These are phyloP conservation scores for Pseudogymnoascus sp. DNA, from an alignment of 2,329 filamentous ascomycete species.

Conservation along the genomic window DNA sequence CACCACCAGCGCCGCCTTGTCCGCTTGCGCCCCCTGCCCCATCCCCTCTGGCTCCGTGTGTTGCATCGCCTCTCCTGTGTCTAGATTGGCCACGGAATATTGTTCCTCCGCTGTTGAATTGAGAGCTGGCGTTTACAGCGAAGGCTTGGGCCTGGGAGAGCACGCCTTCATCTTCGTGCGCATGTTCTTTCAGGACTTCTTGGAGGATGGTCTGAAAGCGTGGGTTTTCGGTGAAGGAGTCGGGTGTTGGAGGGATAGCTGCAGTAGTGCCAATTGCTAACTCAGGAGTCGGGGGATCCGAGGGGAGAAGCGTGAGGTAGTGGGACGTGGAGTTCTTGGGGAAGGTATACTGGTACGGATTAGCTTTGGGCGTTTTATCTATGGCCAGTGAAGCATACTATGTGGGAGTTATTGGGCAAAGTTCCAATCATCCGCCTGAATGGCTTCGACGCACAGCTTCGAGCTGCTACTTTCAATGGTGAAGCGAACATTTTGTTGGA, in stretches of 20 bases:
- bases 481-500: constrained; percentile 2
- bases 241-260: constrained; percentile 52
- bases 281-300: constrained; percentile 43
- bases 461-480: background rate
- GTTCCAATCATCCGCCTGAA: constrained; percentile 27
- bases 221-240: constrained; percentile 52
- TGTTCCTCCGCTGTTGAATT: constrained; percentile 44
- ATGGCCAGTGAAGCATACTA: constrained; percentile 36
- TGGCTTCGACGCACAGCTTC: background rate
- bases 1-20: constrained; percentile 55
- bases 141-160: constrained; percentile 51
- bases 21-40: constrained; percentile 49
- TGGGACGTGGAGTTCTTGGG: constrained; percentile 39
- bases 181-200: constrained; percentile 48
- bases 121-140: constrained; percentile 49
- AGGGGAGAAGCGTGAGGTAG: constrained; percentile 53
- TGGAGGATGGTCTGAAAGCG: constrained; percentile 53
- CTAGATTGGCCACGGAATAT: constrained; percentile 36
- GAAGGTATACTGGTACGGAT: constrained; percentile 47
- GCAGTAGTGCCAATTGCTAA: constrained; percentile 55
- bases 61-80: constrained; percentile 27
- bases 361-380: constrained; percentile 14
- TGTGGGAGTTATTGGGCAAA: constrained; percentile 44
- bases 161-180: constrained; percentile 48
- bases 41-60: constrained; percentile 36